Percentiles rank a stretch among this genome's conserved stretches.
Evolutionary conservation across 345 rosid genomes (phyloP).

Genomic region (Eutrema japonicum): DNA sequence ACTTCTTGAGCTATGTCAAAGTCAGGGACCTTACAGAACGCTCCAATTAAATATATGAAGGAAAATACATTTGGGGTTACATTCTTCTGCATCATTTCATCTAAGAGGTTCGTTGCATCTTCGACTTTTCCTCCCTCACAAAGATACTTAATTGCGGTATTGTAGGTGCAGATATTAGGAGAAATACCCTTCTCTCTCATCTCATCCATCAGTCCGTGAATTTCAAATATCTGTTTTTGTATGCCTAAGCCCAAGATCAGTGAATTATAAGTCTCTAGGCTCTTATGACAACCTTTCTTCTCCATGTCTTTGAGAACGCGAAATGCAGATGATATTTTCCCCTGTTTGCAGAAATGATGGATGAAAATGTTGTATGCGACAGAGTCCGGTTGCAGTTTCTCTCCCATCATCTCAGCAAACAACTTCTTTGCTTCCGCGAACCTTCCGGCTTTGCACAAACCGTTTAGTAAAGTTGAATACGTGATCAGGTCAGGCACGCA

Average conservation of each 20-base stretch:
- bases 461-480: constrained; percentile 77
- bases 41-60: constrained; percentile 71
- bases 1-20: constrained; percentile 68
- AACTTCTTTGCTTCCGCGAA: constrained; percentile 78
- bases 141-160: constrained; percentile 71
- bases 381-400: constrained; percentile 79
- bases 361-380: constrained; percentile 71
- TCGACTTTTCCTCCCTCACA: constrained; percentile 79
- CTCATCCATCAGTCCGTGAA: constrained; percentile 90
- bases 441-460: constrained; percentile 81
- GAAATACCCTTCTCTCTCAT: constrained; percentile 88
- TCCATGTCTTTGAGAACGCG: constrained; percentile 98
- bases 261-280: constrained; percentile 83
- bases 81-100: constrained; percentile 86
- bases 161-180: constrained; percentile 81
- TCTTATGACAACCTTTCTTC: constrained; percentile 80
- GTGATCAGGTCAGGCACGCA: constrained; percentile 78
- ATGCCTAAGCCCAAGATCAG: constrained; percentile 80
- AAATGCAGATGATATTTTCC: constrained; percentile 90
- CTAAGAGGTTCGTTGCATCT: constrained; percentile 75
- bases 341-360: constrained; percentile 78
- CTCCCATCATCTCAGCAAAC: constrained; percentile 77
- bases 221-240: constrained; percentile 82
- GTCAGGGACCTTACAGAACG: constrained; percentile 73
- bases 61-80: constrained; percentile 70